These are phyloP conservation scores for Mucor irregularis DNA, from an alignment of 371 early-diverging fungal species.

Conservation along the genomic window DNA sequence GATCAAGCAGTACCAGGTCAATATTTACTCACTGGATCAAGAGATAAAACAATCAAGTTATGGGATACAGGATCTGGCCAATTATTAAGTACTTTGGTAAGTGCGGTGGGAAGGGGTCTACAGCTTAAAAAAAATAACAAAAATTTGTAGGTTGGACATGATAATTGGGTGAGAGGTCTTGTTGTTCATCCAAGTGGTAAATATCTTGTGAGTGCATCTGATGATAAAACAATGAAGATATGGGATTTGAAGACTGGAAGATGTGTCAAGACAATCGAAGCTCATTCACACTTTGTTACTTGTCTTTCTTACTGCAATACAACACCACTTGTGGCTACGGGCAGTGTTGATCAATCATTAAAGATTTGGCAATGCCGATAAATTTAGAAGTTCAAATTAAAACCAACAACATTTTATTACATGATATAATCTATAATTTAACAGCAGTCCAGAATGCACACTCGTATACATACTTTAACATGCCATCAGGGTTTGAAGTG, in stretches of 20 bases:
- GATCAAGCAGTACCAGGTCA: constrained; percentile 54
- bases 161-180: constrained; percentile 92
- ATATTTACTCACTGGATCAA: constrained; percentile 79
- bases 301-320: constrained; percentile 66
- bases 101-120: too few relatives aligned
- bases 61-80: constrained; percentile 81
- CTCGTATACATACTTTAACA: constrained; percentile 84
- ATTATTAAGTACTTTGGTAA: constrained; percentile 71
- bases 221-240: constrained; percentile 84
- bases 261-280: constrained; percentile 79
- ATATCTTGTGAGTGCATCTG: constrained; percentile 77
- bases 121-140: background rate
- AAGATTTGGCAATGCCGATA: constrained; percentile 71
- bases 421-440: constrained; percentile 23
- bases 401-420: background rate
- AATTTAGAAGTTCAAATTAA: background rate
- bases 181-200: constrained; percentile 82
- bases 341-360: constrained; percentile 78
- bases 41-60: constrained; percentile 88
- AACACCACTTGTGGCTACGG: constrained; percentile 78
- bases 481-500: constrained; percentile 66
- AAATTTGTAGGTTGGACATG: constrained; percentile 71
- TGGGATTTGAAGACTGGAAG: constrained; percentile 90
- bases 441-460: constrained; percentile 63
- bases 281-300: constrained; percentile 90